Percentiles rank a stretch among this genome's conserved stretches.
These are phyloP conservation scores for Suillus ampliporus DNA, from an alignment of 768 basidiomycete genomes.

Conservation along the genomic window DNA sequence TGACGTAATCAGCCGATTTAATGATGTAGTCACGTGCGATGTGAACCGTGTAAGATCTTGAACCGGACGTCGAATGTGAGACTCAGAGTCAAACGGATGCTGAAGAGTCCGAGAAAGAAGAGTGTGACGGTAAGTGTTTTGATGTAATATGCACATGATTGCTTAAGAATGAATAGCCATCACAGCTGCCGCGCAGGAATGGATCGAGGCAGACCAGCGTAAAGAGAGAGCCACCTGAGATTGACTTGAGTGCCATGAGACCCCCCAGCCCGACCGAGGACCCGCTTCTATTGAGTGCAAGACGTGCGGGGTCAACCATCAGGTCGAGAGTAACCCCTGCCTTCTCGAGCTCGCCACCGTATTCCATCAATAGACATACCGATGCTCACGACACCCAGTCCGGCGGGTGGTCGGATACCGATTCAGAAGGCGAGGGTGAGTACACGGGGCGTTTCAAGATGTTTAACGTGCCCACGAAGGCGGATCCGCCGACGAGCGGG, in stretches of 20 bases:
- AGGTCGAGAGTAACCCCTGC: slow-evolving; percentile 44
- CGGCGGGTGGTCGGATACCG: slow-evolving; percentile 19
- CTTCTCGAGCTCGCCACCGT: slow-evolving; percentile 39
- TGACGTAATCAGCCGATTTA: neutral
- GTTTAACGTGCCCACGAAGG: slow-evolving; percentile 63
- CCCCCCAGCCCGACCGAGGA: slow-evolving; percentile 81
- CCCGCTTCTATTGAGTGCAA: slow-evolving; percentile 63
- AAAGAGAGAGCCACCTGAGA: slow-evolving; percentile 71
- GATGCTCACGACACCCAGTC: slow-evolving; percentile 27
- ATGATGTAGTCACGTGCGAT: neutral
- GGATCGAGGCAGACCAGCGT: slow-evolving; percentile 25
- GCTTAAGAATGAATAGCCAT: slow-evolving; percentile 27
- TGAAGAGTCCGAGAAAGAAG: slow-evolving; percentile 6
- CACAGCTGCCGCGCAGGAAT: slow-evolving; percentile 19
- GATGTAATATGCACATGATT: slow-evolving; percentile 1
- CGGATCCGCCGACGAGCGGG: slow-evolving; percentile 65
- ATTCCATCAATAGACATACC: slow-evolving; percentile 11
- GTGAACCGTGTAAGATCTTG: neutral
- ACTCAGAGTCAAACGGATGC: neutral
- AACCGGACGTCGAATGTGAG: neutral
- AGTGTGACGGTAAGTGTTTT: neutral
- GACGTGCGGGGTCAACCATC: slow-evolving; percentile 36
- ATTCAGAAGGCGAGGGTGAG: slow-evolving; percentile 52
- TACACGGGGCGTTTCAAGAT: slow-evolving; percentile 70
- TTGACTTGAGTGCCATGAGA: slow-evolving; percentile 65